Percentiles rank a stretch among this genome's conserved stretches.
Evolutionary conservation across 768 basidiomycete species (phyloP).

Genomic region (Mycena capillaripes): DNA sequence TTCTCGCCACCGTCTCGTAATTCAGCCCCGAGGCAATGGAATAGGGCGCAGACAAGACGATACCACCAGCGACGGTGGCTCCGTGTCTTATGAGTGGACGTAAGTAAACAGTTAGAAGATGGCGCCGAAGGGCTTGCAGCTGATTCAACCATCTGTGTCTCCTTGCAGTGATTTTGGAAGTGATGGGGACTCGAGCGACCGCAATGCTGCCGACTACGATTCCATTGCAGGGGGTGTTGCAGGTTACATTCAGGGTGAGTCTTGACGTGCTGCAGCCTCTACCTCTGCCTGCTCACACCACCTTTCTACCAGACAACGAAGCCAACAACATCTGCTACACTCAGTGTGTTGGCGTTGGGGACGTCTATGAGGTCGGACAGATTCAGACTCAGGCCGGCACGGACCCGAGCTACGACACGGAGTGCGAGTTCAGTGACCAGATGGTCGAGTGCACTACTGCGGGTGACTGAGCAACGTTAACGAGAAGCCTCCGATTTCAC

Average conservation of each 20-base stretch:
- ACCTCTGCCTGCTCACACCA: neutral
- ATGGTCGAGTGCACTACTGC: neutral
- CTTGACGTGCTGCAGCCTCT: neutral
- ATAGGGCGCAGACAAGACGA: conserved; percentile 6
- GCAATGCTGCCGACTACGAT: conserved; percentile 3
- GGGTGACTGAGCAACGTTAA: neutral
- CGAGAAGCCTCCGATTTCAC: too few relatives aligned
- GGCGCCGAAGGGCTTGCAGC: neutral
- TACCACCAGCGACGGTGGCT: neutral
- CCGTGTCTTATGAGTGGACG: conserved; percentile 10
- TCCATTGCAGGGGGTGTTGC: neutral
- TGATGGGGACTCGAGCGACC: neutral
- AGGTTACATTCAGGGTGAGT: conserved; percentile 8
- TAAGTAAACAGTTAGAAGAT: neutral
- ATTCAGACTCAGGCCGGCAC: neutral
- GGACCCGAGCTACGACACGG: neutral
- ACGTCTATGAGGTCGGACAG: conserved; percentile 4
- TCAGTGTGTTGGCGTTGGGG: neutral
- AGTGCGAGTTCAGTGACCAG: neutral
- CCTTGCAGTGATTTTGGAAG: neutral
- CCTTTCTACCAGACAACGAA: conserved; percentile 1
- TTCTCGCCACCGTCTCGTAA: conserved; percentile 7
- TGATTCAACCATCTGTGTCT: neutral
- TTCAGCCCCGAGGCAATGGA: neutral
- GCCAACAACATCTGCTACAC: conserved; percentile 4